Evolutionary conservation across 306 rosid species (phyloP), one percentile per base, ranked within the genome.

Genomic region (cucumber (Cucumis sativus)): DNA sequence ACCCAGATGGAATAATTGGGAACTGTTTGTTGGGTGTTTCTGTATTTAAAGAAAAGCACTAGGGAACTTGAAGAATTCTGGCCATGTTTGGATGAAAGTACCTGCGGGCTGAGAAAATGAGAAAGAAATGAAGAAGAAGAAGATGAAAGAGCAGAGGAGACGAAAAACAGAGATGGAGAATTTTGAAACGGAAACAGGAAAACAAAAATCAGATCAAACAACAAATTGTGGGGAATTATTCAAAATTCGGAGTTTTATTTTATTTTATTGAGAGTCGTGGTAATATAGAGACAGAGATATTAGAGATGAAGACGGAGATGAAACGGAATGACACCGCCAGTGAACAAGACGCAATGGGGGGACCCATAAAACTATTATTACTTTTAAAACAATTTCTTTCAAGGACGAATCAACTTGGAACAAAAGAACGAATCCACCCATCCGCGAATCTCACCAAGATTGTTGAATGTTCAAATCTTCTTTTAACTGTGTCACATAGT

Each of bases 181-280:
- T 73, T 73, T 52, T 43, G 77, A 73, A 51, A 52, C 77, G 77
- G 77, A 73, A 73, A 73, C 3, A 10, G 77, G 28, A 51, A 30
- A 49, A 28, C 1, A 51, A 25, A 72, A 16, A n/a, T 13, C 0
- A 49, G 5, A 49, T 49, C 6, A 52, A 52, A 52, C 1, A 15
- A 14, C 5, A 52, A 4, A 52, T 52, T 52, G 5, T 52, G 5
- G 25, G 25, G 30, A 73, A 52, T 52, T 33, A 23, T 73, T 73
- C 41, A 71, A 71, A 47, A 23, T 71, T 2, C 8, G 23, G 23
- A 71, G 23, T 71, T 69, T 71, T 49, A 47, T 71, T 71, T 20
- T 1, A 1, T 30, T 47, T 30, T 23, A 2, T 21, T 33, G 37
- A 17, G 56, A 11, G 20, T 43, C 75, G 1, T 21, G 12, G 3